phyloP scores from a whole-genome alignment of 257 asterid species.

The Solanum clarkiae region DNA sequence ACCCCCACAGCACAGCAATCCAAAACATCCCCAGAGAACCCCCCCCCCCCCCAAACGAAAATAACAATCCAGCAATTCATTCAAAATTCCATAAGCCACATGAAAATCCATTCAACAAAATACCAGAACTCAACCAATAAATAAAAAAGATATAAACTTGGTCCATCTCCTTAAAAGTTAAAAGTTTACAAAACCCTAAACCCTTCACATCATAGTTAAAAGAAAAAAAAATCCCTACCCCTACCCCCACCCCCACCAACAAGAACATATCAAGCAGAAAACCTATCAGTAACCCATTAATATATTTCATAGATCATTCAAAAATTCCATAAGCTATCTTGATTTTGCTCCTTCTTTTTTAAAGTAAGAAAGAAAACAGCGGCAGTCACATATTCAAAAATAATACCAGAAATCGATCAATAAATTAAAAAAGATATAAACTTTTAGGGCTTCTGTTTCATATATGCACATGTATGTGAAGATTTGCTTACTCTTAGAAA shows the following conservation, averaged over 20 bases:
- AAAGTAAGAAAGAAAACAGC: neutral
- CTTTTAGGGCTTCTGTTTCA: neutral
- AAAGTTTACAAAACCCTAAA: slow-evolving; percentile 33
- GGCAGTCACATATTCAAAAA: neutral
- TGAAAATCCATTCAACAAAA: neutral
- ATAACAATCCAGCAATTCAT: neutral
- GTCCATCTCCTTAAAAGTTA: slow-evolving; percentile 92
- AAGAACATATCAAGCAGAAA: neutral
- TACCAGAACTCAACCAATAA: neutral
- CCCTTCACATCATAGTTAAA: neutral
- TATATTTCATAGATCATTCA: neutral
- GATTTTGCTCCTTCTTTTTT: neutral
- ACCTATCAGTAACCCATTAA: neutral
- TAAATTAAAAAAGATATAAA: neutral
- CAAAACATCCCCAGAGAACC: neutral
- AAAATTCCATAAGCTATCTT: neutral
- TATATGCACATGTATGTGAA: neutral
- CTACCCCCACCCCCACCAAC: neutral
- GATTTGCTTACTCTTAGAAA: slow-evolving; percentile 53
- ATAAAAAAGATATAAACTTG: slow-evolving; percentile 43
- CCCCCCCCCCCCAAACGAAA: neutral
- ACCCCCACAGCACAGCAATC: neutral
- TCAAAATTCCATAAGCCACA: neutral
- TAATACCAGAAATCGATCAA: neutral
- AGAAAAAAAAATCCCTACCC: neutral